These are phyloP conservation scores for Pyronema domesticum DNA, from an alignment of 495 filamentous ascomycete genomes.

Conservation along the genomic window DNA sequence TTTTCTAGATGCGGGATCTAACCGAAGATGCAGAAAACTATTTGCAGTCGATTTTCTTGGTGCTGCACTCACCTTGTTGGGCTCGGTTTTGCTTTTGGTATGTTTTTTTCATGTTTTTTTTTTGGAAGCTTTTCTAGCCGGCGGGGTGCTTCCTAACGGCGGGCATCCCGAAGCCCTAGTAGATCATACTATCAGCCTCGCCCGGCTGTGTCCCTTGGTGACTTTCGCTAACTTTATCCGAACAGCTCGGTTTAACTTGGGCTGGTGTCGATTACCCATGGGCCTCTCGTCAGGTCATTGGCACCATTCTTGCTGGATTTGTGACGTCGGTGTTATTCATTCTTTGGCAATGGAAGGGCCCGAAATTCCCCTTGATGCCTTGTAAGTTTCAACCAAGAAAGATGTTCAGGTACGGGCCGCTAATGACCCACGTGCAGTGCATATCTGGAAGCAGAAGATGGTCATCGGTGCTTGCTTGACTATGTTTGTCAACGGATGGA, in stretches of 20 bases:
- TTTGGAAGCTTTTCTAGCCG: too few relatives aligned
- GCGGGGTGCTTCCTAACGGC: too few relatives aligned
- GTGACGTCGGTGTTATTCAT: slow-evolving; percentile 31
- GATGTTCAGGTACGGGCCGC: not conserved
- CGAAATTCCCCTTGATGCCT: slow-evolving; percentile 25
- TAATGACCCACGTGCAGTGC: slow-evolving; percentile 25
- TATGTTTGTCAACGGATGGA: slow-evolving; percentile 40
- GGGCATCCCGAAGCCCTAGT: too few relatives aligned
- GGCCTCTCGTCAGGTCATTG: slow-evolving; percentile 33
- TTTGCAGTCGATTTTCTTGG: slow-evolving; percentile 35
- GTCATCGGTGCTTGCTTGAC: slow-evolving; percentile 37
- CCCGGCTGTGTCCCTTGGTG: too few relatives aligned
- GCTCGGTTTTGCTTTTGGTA: slow-evolving; percentile 27
- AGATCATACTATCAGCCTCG: too few relatives aligned
- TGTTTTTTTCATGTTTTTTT: slow-evolving; percentile 19
- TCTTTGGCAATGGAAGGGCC: slow-evolving; percentile 32
- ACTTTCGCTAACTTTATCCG: not conserved
- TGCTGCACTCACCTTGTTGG: slow-evolving; percentile 25
- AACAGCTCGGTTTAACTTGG: slow-evolving; percentile 30
- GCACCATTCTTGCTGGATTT: slow-evolving; percentile 32
- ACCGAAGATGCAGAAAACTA: slow-evolving; percentile 25
- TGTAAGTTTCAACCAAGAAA: slow-evolving; percentile 12
- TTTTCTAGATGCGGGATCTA: not conserved
- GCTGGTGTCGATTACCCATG: slow-evolving; percentile 36
- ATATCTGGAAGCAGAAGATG: slow-evolving; percentile 34